phyloP scores from a whole-genome alignment of 2,329 filamentous ascomycete genomes.

The Ascochyta fabae region DNA sequence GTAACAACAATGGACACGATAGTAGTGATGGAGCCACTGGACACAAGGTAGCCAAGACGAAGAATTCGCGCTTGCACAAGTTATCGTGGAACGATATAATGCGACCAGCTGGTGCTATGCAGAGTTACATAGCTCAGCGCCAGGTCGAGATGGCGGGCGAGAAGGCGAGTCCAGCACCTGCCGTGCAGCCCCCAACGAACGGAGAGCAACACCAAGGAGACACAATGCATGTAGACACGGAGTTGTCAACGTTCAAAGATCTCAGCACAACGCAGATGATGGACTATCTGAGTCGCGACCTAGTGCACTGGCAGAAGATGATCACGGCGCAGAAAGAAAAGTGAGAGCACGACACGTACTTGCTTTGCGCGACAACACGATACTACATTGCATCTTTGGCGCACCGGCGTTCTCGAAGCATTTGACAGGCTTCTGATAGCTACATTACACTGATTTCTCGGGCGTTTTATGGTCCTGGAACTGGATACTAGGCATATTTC shows the following conservation, averaged over 20 bases:
- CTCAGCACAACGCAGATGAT: conserved; percentile 87
- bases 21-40: conserved; percentile 63
- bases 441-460: conserved; percentile 5
- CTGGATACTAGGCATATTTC: conserved; percentile 10
- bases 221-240: conserved; percentile 52
- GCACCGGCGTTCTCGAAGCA: conserved; percentile 3
- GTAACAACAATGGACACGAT: conserved; percentile 50
- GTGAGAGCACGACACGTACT: conserved; percentile 10
- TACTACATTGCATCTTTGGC: conserved; percentile 13
- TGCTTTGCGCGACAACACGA: not conserved
- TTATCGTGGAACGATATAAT: conserved; percentile 89
- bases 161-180: conserved; percentile 39
- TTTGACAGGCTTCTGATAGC: not conserved
- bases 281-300: conserved; percentile 79
- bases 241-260: conserved; percentile 66
- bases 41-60: conserved; percentile 66
- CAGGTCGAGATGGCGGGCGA: conserved; percentile 83
- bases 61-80: conserved; percentile 61
- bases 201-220: conserved; percentile 27
- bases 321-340: conserved; percentile 40
- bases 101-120: conserved; percentile 79
- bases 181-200: conserved; percentile 37
- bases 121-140: conserved; percentile 88
- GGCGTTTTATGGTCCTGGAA: conserved; percentile 24
- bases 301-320: conserved; percentile 81